Conservation (phyloP, 148 eudicot species). For the Simmondsia chinensis region DNA sequence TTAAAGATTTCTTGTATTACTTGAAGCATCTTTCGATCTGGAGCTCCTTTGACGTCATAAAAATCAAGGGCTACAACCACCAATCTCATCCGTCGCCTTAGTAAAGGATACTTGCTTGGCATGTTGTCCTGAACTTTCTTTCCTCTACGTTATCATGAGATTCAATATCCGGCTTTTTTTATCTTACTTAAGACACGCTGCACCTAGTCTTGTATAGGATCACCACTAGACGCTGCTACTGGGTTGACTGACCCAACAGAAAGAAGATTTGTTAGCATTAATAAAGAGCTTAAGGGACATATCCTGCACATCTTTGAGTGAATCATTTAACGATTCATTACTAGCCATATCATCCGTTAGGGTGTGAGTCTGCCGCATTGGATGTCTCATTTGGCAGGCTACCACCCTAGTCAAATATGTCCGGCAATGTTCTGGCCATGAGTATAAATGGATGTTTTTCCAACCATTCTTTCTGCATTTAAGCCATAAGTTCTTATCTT, state of each 20-base stretch:
- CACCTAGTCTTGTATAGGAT: slow-evolving; percentile 62
- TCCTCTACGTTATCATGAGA: slow-evolving; percentile 16
- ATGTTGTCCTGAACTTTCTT: slow-evolving; percentile 16
- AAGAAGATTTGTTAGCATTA: slow-evolving; percentile 51
- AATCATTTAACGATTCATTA: slow-evolving; percentile 49
- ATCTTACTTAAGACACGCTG: slow-evolving; percentile 49
- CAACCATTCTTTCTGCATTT: slow-evolving; percentile 60
- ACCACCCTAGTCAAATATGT: slow-evolving; percentile 61
- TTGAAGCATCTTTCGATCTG: slow-evolving; percentile 46
- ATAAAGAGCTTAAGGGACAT: slow-evolving; percentile 62
- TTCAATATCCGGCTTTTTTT: slow-evolving; percentile 24
- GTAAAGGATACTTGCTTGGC: slow-evolving; percentile 41
- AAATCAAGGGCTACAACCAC: slow-evolving; percentile 63
- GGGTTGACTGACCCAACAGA: slow-evolving; percentile 27
- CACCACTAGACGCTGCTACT: slow-evolving; percentile 6
- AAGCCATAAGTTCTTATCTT: slow-evolving; percentile 59
- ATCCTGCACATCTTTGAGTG: slow-evolving; percentile 58
- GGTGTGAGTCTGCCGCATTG: slow-evolving; percentile 69
- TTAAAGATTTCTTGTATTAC: slow-evolving; percentile 43
- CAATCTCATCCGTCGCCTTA: slow-evolving; percentile 42
- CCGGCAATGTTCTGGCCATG: slow-evolving; percentile 83
- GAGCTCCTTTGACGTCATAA: slow-evolving; percentile 47
- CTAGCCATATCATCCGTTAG: slow-evolving; percentile 36
- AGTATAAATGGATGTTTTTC: slow-evolving; percentile 67
- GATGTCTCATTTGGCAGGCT: slow-evolving; percentile 68